These are phyloP conservation scores for Penicillium sp. DNA, from an alignment of 2,329 filamentous ascomycete species.

Conservation along the genomic window DNA sequence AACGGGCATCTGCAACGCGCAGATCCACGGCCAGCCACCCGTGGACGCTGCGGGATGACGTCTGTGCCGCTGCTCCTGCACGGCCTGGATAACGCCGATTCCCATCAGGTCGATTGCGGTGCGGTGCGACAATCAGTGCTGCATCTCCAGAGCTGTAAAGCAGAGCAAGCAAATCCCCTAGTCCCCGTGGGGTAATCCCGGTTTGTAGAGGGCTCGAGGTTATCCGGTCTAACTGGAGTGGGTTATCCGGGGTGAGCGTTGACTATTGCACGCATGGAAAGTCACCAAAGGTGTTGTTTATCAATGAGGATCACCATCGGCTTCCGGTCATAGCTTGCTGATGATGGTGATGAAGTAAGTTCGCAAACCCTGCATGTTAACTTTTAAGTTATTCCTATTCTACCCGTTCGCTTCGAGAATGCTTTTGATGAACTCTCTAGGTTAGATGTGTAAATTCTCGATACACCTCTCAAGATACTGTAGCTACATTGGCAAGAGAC, in stretches of 20 bases:
- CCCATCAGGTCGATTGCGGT: not conserved
- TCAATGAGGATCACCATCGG: not conserved
- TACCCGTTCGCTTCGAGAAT: not conserved
- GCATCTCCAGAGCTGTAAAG: not conserved
- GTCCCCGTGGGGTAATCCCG: not conserved
- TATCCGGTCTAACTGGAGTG: not conserved
- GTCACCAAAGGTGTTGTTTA: not conserved
- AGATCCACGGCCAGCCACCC: not conserved
- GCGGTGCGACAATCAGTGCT: not conserved
- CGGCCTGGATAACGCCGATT: not conserved
- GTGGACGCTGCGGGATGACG: slow-evolving; percentile 15
- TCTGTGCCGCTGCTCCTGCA: slow-evolving; percentile 18
- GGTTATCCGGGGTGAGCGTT: not conserved
- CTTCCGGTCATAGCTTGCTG: not conserved
- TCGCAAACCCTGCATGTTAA: no score
- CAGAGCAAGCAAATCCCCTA: not conserved
- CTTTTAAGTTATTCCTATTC: not conserved
- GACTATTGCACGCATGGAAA: not conserved
- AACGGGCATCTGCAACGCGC: not conserved
- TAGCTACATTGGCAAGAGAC: not conserved
- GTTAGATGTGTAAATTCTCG: not conserved
- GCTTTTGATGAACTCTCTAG: not conserved
- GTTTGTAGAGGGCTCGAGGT: not conserved
- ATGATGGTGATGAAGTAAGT: no score
- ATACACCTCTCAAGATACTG: not conserved